Percentiles rank a stretch among this genome's conserved stretches.
Conservation (phyloP, 306 rosid genomes). For the Trifolium pratense region DNA sequence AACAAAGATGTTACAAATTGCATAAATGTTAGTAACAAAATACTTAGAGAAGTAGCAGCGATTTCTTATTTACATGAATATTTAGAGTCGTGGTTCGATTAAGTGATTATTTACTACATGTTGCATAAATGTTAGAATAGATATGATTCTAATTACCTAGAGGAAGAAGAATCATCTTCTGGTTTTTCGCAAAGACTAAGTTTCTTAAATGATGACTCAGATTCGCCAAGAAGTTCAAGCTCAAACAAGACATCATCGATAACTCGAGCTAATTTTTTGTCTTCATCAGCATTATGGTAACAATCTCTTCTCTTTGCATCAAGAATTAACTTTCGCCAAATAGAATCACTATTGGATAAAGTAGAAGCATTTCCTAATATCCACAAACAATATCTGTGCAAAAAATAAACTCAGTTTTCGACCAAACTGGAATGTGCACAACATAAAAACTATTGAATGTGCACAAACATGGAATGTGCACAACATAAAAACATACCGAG, state of each 20-base stretch:
- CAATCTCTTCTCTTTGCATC: conserved; percentile 55
- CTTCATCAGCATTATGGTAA: conserved; percentile 55
- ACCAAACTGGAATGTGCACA: background rate
- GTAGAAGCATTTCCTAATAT: conserved; percentile 61
- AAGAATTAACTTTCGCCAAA: conserved; percentile 51
- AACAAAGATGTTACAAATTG: background rate
- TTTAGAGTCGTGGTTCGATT: too few species aligned
- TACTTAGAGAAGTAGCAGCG: background rate
- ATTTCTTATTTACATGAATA: background rate
- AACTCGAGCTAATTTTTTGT: conserved; percentile 45
- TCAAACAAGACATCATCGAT: conserved; percentile 38
- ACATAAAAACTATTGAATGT: background rate
- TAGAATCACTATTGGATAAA: conserved; percentile 36
- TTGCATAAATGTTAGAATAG: background rate
- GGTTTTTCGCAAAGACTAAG: conserved; percentile 29
- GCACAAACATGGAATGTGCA: background rate
- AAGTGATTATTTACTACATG: too few species aligned
- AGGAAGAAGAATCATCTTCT: background rate
- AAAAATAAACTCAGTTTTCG: background rate
- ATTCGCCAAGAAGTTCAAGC: conserved; percentile 29
- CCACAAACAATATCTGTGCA: conserved; percentile 57
- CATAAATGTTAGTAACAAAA: background rate
- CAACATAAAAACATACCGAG: conserved; percentile 48
- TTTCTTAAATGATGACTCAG: conserved; percentile 23
- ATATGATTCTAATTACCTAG: conserved; percentile 20